Evolutionary conservation across 805 yeast species (phyloP).

Genomic region (Alloascoidea hylecoeti): DNA sequence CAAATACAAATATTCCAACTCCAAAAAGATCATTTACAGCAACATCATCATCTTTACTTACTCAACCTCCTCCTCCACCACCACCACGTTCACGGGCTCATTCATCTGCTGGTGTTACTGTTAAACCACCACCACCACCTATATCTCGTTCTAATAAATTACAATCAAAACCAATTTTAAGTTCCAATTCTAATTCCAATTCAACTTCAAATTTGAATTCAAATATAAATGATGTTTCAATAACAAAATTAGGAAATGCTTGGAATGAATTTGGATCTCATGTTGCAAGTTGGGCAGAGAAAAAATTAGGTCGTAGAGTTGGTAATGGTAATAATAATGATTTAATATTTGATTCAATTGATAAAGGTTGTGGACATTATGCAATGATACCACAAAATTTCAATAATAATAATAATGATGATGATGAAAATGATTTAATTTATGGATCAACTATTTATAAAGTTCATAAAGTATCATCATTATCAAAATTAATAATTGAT

Average conservation of each 20-base stretch:
- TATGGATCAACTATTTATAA: too few species aligned
- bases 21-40: neutral
- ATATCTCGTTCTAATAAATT: too few species aligned
- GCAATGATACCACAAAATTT: constrained; percentile 17
- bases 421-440: neutral
- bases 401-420: neutral
- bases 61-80: neutral
- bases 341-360: constrained; percentile 37
- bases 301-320: constrained; percentile 30
- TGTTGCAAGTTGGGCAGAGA: constrained; percentile 41
- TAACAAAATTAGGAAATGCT: neutral
- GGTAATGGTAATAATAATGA: constrained; percentile 29
- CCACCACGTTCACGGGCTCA: too few species aligned
- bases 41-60: neutral
- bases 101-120: neutral
- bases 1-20: neutral
- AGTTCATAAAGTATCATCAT: too few species aligned
- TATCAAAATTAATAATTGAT: too few species aligned
- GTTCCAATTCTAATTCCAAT: too few species aligned
- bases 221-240: too few species aligned
- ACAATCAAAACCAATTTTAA: too few species aligned
- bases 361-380: constrained; percentile 40
- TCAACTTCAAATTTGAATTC: too few species aligned
- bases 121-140: neutral
- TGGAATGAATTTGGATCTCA: constrained; percentile 29